phyloP scores from a whole-genome alignment of 176 grass and related monocot species.

The Carex scoparia region DNA sequence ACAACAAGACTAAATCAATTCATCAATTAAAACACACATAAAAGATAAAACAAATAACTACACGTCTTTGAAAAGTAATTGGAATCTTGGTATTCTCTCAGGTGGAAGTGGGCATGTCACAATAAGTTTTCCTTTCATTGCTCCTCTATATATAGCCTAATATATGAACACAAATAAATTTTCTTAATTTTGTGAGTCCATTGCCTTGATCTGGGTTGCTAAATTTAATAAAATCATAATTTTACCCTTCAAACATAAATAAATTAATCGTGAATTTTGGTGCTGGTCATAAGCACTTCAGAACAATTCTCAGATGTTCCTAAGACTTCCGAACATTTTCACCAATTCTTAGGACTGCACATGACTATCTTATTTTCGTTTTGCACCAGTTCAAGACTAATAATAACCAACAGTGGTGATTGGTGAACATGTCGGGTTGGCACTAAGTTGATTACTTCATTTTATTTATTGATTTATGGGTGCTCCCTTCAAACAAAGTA shows the following conservation, averaged over 20 bases:
- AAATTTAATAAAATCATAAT: background rate
- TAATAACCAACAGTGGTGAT: background rate
- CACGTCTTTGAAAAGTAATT: slow-evolving; percentile 83
- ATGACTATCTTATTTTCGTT: background rate
- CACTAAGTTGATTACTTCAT: background rate
- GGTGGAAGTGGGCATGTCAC: slow-evolving; percentile 74
- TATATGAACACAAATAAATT: background rate
- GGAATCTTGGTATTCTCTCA: slow-evolving; percentile 71
- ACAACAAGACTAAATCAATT: background rate
- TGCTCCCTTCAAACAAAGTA: background rate
- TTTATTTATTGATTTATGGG: background rate
- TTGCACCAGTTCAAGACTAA: background rate
- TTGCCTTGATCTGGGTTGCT: background rate
- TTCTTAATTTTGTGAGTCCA: background rate
- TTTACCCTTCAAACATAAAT: background rate
- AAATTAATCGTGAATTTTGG: background rate
- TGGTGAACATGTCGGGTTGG: background rate
- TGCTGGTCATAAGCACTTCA: background rate
- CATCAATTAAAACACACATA: background rate
- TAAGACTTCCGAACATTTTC: background rate
- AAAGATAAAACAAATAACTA: slow-evolving; percentile 19
- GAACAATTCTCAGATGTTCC: background rate
- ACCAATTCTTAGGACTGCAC: background rate
- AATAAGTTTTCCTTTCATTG: slow-evolving; percentile 94
- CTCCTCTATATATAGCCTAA: slow-evolving; percentile 74